phyloP scores from a whole-genome alignment of 305 asterid species.

The Nicotiana rustica region DNA sequence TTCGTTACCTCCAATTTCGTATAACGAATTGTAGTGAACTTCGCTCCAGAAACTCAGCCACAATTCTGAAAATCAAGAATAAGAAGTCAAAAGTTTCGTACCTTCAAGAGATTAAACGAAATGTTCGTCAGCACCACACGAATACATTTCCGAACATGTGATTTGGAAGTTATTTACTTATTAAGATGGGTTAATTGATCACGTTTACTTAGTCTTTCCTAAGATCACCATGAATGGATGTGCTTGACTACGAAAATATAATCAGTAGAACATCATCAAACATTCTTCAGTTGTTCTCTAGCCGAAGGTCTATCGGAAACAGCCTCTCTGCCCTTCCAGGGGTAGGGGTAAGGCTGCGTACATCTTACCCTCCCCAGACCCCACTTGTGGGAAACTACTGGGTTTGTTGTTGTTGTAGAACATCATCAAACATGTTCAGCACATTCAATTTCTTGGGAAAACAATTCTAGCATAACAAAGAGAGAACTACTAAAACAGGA shows the following conservation, averaged over 20 bases:
- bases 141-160: background rate
- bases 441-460: background rate
- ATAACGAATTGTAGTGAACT: conserved; percentile 85
- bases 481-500: background rate
- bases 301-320: no score
- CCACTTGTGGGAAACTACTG: no score
- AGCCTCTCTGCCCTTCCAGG: no score
- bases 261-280: background rate
- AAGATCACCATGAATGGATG: background rate
- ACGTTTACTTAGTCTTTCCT: background rate
- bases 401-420: no score
- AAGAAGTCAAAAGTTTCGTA: background rate
- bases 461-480: conserved; percentile 5
- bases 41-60: conserved; percentile 99
- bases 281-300: background rate
- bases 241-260: background rate
- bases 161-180: background rate
- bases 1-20: conserved; percentile 77
- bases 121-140: background rate
- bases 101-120: conserved; percentile 4
- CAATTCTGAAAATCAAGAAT: conserved; percentile 52
- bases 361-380: no score
- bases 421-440: no score
- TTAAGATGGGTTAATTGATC: background rate
- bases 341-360: no score